These are phyloP conservation scores for Mesembryanthemum crystallinum DNA, from an alignment of 148 eudicot genomes.

Conservation along the genomic window DNA sequence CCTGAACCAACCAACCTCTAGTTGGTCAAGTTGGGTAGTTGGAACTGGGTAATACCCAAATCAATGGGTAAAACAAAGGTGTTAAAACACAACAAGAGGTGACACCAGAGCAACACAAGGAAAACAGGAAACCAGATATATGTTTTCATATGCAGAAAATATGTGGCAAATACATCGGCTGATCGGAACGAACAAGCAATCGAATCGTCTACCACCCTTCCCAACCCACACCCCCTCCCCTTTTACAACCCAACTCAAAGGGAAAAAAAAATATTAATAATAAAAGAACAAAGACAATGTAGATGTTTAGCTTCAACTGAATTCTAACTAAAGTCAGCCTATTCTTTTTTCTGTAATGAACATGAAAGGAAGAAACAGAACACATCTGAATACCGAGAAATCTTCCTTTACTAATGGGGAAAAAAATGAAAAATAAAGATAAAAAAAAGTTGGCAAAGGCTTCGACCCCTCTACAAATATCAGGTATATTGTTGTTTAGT, in stretches of 20 bases:
- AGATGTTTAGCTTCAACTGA: conserved; percentile 6
- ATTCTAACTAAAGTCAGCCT: conserved; percentile 26
- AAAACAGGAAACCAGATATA: no score
- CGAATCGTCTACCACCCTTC: not conserved
- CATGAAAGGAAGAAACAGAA: not conserved
- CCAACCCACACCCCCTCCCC: no score
- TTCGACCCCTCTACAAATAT: conserved; percentile 17
- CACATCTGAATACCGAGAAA: not conserved
- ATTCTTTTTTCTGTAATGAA: conserved; percentile 7
- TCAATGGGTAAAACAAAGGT: no score
- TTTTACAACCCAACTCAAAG: not conserved
- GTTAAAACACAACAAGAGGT: no score
- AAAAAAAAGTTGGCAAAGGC: conserved; percentile 22
- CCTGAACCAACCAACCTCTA: no score
- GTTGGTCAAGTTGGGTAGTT: no score
- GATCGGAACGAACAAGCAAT: not conserved
- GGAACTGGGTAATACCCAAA: no score
- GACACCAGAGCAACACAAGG: no score
- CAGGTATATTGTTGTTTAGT: conserved; percentile 16
- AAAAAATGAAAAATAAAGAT: conserved; percentile 14
- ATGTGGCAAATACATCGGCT: not conserved
- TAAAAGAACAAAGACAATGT: not conserved
- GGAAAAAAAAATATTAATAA: not conserved
- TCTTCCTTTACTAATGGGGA: not conserved
- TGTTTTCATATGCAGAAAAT: conserved; percentile 9